Conservation (phyloP, 768 basidiomycete genomes). For the Boletus rubropictus region DNA sequence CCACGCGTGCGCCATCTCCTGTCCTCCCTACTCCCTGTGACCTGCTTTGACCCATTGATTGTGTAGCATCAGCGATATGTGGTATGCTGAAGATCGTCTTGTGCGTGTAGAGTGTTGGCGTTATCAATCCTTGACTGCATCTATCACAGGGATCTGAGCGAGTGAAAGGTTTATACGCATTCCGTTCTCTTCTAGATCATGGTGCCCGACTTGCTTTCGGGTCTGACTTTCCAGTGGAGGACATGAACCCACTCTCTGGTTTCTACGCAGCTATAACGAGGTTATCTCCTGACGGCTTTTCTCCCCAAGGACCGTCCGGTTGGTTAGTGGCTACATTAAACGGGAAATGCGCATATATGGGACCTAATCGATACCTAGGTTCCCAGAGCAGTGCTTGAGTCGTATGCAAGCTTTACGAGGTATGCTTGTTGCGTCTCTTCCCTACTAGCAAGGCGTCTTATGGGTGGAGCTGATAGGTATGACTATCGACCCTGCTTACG, state of each 20-base stretch:
- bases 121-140: not conserved
- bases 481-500: slow-evolving; percentile 84
- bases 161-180: slow-evolving; percentile 82
- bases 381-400: slow-evolving; percentile 72
- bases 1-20: slow-evolving; percentile 54
- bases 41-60: not conserved
- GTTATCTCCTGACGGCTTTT: slow-evolving; percentile 58
- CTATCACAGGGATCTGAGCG: slow-evolving; percentile 68
- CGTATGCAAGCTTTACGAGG: slow-evolving; percentile 74
- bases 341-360: too few species aligned
- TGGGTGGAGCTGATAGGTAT: slow-evolving; percentile 47
- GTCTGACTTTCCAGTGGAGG: slow-evolving; percentile 88
- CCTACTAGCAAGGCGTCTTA: not conserved
- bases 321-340: slow-evolving; percentile 48
- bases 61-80: slow-evolving; percentile 76
- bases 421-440: slow-evolving; percentile 14
- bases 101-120: slow-evolving; percentile 35
- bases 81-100: slow-evolving; percentile 78
- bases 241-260: slow-evolving; percentile 74
- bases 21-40: not conserved
- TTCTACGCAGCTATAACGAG: slow-evolving; percentile 89
- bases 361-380: slow-evolving; percentile 43
- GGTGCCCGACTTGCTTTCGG: slow-evolving; percentile 72
- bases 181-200: slow-evolving; percentile 62
- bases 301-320: slow-evolving; percentile 77